A percentile compares a stretch with the other conserved stretches of the same genome.
Evolutionary conservation across 371 early-diverging fungal species (phyloP).

Genomic region (Chytridium lagenaria): DNA sequence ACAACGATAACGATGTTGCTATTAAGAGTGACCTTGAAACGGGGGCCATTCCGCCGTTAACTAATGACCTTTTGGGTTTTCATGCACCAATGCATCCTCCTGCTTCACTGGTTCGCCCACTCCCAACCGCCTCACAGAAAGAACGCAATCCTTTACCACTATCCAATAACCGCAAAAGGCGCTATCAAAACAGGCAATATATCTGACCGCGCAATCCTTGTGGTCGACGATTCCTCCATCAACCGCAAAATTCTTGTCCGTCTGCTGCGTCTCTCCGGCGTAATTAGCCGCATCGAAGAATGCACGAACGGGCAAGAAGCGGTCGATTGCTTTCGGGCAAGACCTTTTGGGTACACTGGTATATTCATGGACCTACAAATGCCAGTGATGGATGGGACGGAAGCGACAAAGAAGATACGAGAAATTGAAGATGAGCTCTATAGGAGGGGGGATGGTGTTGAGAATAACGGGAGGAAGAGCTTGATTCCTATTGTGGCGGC

Average conservation of each 20-base stretch:
- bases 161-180: too few relatives aligned
- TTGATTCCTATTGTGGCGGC: constrained; percentile 17
- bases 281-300: background rate
- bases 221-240: constrained; percentile 20
- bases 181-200: too few relatives aligned
- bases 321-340: constrained; percentile 8
- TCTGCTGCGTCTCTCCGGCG: too few relatives aligned
- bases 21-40: too few relatives aligned
- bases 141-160: too few relatives aligned
- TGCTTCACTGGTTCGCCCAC: too few relatives aligned
- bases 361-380: constrained; percentile 45
- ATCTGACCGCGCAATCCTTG: too few relatives aligned
- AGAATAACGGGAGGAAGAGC: constrained; percentile 6
- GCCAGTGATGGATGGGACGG: constrained; percentile 42
- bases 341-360: constrained; percentile 16
- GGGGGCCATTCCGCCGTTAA: too few relatives aligned
- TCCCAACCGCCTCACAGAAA: too few relatives aligned
- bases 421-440: background rate
- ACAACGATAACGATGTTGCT: too few relatives aligned
- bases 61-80: too few relatives aligned
- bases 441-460: background rate
- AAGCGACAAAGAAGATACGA: constrained; percentile 33
- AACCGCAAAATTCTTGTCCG: constrained; percentile 30
- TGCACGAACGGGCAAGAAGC: constrained; percentile 23
- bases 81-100: too few relatives aligned